Evolutionary conservation across 345 rosid genomes (phyloP).

Genomic region (Dimocarpus longan): DNA sequence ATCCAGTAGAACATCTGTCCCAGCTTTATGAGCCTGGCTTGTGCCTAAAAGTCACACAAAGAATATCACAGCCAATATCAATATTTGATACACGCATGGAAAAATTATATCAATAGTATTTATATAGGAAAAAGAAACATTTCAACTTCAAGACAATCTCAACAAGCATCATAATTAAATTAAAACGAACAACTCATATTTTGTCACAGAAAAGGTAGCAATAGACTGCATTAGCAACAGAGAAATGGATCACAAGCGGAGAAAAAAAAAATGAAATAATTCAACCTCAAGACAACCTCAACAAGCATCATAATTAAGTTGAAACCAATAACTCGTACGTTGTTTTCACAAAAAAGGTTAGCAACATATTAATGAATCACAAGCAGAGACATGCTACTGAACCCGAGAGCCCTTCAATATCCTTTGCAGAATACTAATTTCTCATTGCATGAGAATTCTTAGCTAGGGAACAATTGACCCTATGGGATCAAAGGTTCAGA

Average conservation of each 20-base stretch:
- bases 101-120: not conserved
- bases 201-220: not conserved
- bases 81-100: not conserved
- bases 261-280: not conserved
- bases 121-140: not conserved
- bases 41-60: conserved; percentile 37
- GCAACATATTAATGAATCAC: not conserved
- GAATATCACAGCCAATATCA: not conserved
- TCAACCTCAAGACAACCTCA: not conserved
- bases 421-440: not conserved
- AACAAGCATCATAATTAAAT: not conserved
- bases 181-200: not conserved
- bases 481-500: not conserved
- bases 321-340: not conserved
- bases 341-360: conserved; percentile 1
- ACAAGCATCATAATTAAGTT: not conserved
- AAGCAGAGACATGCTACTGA: not conserved
- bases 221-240: not conserved
- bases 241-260: not conserved
- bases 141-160: not conserved
- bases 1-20: conserved; percentile 83
- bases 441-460: not conserved
- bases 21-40: conserved; percentile 67
- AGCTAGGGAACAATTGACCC: not conserved
- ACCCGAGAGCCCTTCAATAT: not conserved